Evolutionary conservation across 1,284 basidiomycete genomes (phyloP).

Genomic region (Trichosporon sp.): DNA sequence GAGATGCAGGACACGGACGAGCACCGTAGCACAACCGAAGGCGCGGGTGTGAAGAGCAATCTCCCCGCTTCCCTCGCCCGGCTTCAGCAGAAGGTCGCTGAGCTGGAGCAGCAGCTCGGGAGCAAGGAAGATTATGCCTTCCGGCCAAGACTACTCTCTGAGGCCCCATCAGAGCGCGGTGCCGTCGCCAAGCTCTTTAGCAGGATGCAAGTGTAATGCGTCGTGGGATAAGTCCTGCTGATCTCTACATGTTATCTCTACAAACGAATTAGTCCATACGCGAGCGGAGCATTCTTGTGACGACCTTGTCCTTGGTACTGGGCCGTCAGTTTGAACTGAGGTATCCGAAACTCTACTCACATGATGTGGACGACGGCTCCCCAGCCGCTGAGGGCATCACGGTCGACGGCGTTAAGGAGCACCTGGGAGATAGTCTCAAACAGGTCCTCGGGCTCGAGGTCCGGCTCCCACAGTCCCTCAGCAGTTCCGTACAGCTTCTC

Average conservation of each 20-base stretch:
- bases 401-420: conserved; percentile 88
- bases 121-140: not conserved
- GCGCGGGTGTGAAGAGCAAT: not conserved
- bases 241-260: conserved; percentile 17
- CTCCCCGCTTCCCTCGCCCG: not conserved
- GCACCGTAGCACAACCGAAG: not conserved
- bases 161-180: not conserved
- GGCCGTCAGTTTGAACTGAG: conserved; percentile 7
- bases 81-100: not conserved
- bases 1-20: not conserved
- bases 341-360: conserved; percentile 55
- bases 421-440: conserved; percentile 99
- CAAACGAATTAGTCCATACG: conserved; percentile 72
- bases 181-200: not conserved
- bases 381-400: conserved; percentile 96
- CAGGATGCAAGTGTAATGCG: not conserved
- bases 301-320: conserved; percentile 80
- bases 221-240: not conserved
- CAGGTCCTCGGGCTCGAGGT: conserved; percentile 85
- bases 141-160: not conserved
- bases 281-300: conserved; percentile 77
- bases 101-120: not conserved
- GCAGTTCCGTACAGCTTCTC: conserved; percentile 95
- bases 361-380: conserved; percentile 92
- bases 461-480: conserved; percentile 97